Percentiles rank a stretch among this genome's conserved stretches.
These are phyloP conservation scores for Nicotiana undulata DNA, from an alignment of 257 asterid genomes.

Conservation along the genomic window DNA sequence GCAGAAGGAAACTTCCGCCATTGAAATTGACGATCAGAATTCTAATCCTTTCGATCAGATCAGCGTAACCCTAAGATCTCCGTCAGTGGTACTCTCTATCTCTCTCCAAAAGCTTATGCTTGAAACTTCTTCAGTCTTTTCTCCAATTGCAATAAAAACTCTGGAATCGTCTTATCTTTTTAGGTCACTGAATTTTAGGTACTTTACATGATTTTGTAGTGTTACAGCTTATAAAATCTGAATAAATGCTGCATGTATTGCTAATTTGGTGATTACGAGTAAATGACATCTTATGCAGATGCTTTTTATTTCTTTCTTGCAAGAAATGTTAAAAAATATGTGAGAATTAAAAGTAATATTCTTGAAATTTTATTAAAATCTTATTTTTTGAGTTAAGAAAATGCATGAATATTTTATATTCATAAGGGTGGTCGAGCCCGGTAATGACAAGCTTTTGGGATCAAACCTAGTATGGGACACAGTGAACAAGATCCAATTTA, in stretches of 20 bases:
- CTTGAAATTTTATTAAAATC: too few species aligned
- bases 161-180: neutral
- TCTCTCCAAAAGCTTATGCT: neutral
- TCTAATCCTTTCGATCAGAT: constrained; percentile 34
- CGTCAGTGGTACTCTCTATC: constrained; percentile 41
- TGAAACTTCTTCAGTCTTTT: neutral
- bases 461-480: too few species aligned
- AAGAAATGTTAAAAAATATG: too few species aligned
- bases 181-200: neutral
- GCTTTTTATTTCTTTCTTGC: too few species aligned
- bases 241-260: constrained; percentile 97
- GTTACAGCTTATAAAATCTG: constrained; percentile 78
- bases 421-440: too few species aligned
- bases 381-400: too few species aligned
- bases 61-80: constrained; percentile 57
- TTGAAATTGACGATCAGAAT: constrained; percentile 56
- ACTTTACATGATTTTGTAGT: constrained; percentile 25
- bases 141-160: neutral
- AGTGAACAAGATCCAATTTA: too few species aligned
- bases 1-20: constrained; percentile 39
- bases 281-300: too few species aligned
- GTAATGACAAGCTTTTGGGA: too few species aligned
- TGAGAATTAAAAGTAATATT: too few species aligned
- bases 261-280: constrained; percentile 66
- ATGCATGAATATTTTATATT: too few species aligned